Conservation (phyloP, 179 eudicot species). For the Kewa caespitosa region DNA sequence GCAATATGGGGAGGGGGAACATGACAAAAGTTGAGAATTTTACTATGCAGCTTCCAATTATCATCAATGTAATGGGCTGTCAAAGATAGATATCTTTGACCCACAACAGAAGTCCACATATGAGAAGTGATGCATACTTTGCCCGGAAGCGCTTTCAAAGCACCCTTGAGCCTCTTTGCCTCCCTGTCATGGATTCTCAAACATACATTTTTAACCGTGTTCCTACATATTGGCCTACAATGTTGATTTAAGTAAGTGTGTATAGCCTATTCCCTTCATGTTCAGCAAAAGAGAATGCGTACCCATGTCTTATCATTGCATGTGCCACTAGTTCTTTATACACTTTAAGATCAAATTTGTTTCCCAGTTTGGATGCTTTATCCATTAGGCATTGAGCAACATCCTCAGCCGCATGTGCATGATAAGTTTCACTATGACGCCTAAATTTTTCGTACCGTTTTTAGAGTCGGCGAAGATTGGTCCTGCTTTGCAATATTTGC, state of each 20-base stretch:
- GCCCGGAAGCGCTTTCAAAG: not conserved
- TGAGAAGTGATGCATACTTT: not conserved
- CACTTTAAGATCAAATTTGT: not conserved
- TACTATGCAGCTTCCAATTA: not conserved
- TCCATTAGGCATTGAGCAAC: not conserved
- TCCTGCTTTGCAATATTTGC: not conserved
- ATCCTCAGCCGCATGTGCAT: not conserved
- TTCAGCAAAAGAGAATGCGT: not conserved
- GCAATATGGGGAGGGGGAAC: not conserved
- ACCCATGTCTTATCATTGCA: constrained; percentile 1
- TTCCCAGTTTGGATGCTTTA: not conserved
- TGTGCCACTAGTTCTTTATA: not conserved
- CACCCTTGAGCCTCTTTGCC: not conserved
- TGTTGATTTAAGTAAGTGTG: not conserved
- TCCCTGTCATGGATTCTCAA: not conserved
- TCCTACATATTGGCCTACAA: not conserved
- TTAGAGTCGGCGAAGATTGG: not conserved
- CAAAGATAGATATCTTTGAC: not conserved
- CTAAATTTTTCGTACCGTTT: not conserved
- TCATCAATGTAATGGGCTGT: not conserved
- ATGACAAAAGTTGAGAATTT: not conserved
- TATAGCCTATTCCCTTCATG: not conserved
- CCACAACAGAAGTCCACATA: not conserved
- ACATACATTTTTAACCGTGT: not conserved
- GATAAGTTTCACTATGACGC: not conserved